These are phyloP conservation scores for Candida pseudoviswanathii DNA, from an alignment of 1,139 yeast species.

Conservation along the genomic window DNA sequence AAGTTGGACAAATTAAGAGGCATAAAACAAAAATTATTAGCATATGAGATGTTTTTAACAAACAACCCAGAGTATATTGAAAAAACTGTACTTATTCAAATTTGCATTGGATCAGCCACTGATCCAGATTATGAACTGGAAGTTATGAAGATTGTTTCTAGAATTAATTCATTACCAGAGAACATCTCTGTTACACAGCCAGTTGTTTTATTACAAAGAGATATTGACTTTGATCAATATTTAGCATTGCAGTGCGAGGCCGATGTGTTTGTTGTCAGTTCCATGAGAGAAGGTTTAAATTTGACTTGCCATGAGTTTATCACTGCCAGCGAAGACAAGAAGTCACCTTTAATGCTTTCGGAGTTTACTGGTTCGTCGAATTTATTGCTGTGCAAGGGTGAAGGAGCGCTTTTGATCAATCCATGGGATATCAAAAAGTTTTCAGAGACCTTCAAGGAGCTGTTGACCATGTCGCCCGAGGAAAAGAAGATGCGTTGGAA, in stretches of 20 bases:
- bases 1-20: slow-evolving; percentile 89
- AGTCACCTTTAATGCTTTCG: slow-evolving; percentile 82
- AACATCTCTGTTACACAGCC: slow-evolving; percentile 82
- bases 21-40: slow-evolving; percentile 79
- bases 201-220: slow-evolving; percentile 84
- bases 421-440: slow-evolving; percentile 86
- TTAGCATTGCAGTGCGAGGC: slow-evolving; percentile 86
- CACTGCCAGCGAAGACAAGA: slow-evolving; percentile 68
- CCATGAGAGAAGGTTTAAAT: slow-evolving; percentile 96
- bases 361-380: slow-evolving; percentile 96
- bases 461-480: slow-evolving; percentile 61
- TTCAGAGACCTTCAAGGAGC: slow-evolving; percentile 59
- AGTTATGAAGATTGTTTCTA: slow-evolving; percentile 73
- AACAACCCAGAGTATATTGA: slow-evolving; percentile 72
- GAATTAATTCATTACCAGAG: slow-evolving; percentile 77
- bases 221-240: slow-evolving; percentile 86
- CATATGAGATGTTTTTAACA: slow-evolving; percentile 77
- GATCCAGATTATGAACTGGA: slow-evolving; percentile 69
- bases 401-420: slow-evolving; percentile 78
- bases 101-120: slow-evolving; percentile 58
- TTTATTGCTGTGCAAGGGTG: slow-evolving; percentile 51
- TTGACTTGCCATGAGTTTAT: slow-evolving; percentile 94
- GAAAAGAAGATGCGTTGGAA: slow-evolving; percentile 69
- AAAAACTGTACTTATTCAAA: slow-evolving; percentile 76
- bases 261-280: slow-evolving; percentile 81